These are phyloP conservation scores for Trametes coccinea DNA, from an alignment of 768 basidiomycete species.

Conservation along the genomic window DNA sequence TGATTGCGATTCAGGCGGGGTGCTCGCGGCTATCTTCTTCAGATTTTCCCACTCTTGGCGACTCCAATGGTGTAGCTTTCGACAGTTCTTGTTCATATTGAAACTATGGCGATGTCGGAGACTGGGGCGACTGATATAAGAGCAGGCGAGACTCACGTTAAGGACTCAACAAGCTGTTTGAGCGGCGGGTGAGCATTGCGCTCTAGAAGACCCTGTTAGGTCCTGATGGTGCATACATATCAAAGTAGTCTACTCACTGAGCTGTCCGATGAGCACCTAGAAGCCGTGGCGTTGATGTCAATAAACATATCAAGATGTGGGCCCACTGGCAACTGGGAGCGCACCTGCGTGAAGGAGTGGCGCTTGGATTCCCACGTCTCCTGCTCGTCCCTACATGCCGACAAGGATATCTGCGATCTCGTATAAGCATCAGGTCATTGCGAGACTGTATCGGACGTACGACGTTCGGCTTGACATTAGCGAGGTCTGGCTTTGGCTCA, in stretches of 20 bases:
- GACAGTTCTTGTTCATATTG: constrained; percentile 9
- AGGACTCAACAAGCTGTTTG: background rate
- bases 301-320: background rate
- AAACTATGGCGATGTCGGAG: background rate
- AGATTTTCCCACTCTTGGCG: too few relatives aligned
- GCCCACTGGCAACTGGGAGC: background rate
- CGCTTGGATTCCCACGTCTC: constrained; percentile 25
- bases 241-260: background rate
- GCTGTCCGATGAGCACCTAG: constrained; percentile 6
- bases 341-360: constrained; percentile 22
- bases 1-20: too few relatives aligned
- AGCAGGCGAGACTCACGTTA: constrained; percentile 1
- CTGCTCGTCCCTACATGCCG: constrained; percentile 28
- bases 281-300: background rate
- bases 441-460: constrained; percentile 1
- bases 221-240: background rate
- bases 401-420: constrained; percentile 14
- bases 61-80: constrained; percentile 9
- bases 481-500: background rate
- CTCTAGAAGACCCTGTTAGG: background rate
- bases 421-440: too few relatives aligned
- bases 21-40: too few relatives aligned
- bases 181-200: constrained; percentile 13
- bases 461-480: background rate
- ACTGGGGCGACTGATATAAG: too few relatives aligned